A percentile compares a stretch with the other conserved stretches of the same genome.
phyloP scores from a whole-genome alignment of 768 basidiomycete genomes.

The Amanita phalloides region DNA sequence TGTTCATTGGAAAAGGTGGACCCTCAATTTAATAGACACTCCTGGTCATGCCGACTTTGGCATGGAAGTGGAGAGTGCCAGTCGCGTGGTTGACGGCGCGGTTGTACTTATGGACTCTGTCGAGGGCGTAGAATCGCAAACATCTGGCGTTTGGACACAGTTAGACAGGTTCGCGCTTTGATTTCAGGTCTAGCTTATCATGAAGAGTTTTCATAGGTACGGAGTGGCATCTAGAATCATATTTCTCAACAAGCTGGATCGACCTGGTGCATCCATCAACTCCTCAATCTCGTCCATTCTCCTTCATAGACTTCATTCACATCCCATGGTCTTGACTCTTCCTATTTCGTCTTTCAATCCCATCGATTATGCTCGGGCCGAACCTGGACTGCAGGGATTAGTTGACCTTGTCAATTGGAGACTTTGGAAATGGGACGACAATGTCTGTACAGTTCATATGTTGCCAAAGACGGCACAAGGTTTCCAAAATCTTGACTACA shows the following conservation, averaged over 20 bases:
- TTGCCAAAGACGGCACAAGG: constrained; percentile 43
- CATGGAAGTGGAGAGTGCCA: constrained; percentile 95
- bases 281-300: constrained; percentile 65
- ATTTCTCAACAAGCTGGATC: constrained; percentile 83
- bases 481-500: constrained; percentile 27
- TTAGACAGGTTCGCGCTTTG: constrained; percentile 56
- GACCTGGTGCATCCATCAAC: constrained; percentile 73
- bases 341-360: constrained; percentile 73
- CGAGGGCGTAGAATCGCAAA: constrained; percentile 87
- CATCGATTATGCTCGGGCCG: constrained; percentile 53
- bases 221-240: constrained; percentile 68
- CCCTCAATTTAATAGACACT: constrained; percentile 82
- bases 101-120: constrained; percentile 85
- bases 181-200: not conserved
- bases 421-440: constrained; percentile 61
- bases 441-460: constrained; percentile 31
- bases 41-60: constrained; percentile 93
- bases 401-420: constrained; percentile 82
- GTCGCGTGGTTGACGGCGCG: constrained; percentile 82
- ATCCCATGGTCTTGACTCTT: constrained; percentile 57
- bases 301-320: constrained; percentile 63
- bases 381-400: constrained; percentile 78
- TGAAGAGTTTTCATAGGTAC: constrained; percentile 37
- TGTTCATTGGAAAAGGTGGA: constrained; percentile 77
- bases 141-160: constrained; percentile 82